Conservation (phyloP, 768 basidiomycete genomes). For the Russula dissimulans region DNA sequence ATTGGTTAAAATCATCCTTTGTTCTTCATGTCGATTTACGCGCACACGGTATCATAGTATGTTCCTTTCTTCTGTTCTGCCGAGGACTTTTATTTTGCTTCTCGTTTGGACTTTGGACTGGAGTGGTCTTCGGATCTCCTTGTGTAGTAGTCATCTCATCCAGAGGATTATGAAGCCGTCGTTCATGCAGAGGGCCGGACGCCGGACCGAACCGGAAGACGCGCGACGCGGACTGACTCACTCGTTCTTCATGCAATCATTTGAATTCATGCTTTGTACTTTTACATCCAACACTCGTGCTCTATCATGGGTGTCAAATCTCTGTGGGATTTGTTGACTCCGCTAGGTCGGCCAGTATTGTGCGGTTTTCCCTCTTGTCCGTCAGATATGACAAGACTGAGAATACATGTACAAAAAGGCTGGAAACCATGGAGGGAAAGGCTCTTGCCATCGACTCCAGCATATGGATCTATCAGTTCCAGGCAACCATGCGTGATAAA, state of each 20-base stretch:
- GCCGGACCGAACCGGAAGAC: no score
- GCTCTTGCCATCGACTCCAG: conserved; percentile 95
- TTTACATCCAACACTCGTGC: background rate
- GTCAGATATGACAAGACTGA: background rate
- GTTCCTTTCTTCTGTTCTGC: background rate
- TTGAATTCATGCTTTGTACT: no score
- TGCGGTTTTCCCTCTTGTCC: conserved; percentile 26
- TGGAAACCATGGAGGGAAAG: conserved; percentile 95
- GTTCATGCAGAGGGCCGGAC: no score
- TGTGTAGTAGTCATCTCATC: no score
- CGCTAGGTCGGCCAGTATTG: conserved; percentile 93
- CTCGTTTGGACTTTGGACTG: background rate
- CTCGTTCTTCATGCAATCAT: no score
- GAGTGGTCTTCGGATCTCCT: no score
- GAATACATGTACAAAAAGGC: conserved; percentile 27
- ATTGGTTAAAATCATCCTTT: background rate
- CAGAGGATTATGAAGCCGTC: no score
- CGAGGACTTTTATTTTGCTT: background rate
- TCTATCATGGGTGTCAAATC: conserved; percentile 88
- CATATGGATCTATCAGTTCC: conserved; percentile 99
- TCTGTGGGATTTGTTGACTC: conserved; percentile 83
- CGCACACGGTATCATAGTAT: background rate
- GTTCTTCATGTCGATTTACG: background rate
- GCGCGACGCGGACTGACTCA: no score
- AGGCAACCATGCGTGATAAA: conserved; percentile 98